Percentiles rank a stretch among this genome's conserved stretches.
Evolutionary conservation across 164 flowering plant genomes (phyloP).

Genomic region (Berberis thunbergii): DNA sequence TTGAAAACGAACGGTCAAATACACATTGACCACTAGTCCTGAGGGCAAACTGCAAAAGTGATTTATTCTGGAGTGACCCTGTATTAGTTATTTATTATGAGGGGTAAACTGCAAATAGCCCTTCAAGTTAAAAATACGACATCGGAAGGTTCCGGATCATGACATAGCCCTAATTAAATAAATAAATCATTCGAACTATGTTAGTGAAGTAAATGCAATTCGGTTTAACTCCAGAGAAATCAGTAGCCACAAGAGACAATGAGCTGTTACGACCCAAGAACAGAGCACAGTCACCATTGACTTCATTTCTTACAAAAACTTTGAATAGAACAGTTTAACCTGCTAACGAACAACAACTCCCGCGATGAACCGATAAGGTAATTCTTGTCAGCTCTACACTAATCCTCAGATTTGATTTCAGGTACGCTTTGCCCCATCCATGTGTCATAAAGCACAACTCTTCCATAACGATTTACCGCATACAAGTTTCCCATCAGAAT

Average conservation of each 20-base stretch:
- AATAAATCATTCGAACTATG: neutral
- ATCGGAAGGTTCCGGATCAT: neutral
- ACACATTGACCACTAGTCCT: too few species aligned
- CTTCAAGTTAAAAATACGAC: neutral
- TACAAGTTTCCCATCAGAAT: too few species aligned
- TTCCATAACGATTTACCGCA: too few species aligned
- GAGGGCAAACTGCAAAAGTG: too few species aligned
- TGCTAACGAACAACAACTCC: neutral
- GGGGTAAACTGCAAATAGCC: neutral
- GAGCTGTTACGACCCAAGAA: neutral
- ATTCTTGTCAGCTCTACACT: neutral
- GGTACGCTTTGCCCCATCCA: too few species aligned
- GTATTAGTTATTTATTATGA: too few species aligned
- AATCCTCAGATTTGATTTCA: neutral
- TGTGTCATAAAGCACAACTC: too few species aligned
- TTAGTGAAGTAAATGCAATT: slow-evolving; percentile 1
- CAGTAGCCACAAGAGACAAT: neutral
- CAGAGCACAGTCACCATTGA: neutral
- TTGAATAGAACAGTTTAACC: neutral
- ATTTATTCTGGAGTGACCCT: too few species aligned
- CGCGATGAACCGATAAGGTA: neutral
- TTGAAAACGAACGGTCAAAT: too few species aligned
- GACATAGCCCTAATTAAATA: too few species aligned
- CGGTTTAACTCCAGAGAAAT: neutral
- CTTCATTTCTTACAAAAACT: neutral